These are phyloP conservation scores for Astragalus membranaceus DNA, from an alignment of 306 rosid genomes.

Conservation along the genomic window DNA sequence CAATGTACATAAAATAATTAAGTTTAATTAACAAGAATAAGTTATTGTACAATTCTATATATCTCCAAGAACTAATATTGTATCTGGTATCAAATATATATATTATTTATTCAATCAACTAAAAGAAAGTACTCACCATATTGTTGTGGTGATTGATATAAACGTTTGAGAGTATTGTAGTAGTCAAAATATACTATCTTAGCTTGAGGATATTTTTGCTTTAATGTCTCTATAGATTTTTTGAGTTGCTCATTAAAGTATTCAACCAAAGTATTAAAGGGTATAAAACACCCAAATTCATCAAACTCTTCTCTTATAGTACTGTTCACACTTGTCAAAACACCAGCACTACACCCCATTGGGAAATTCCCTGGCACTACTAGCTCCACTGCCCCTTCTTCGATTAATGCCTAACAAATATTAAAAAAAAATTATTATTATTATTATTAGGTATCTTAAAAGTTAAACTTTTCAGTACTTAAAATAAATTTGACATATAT, in stretches of 20 bases:
- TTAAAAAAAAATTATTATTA: too few relatives aligned
- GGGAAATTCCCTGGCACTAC: not conserved
- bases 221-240: not conserved
- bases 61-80: not conserved
- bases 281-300: slow-evolving; percentile 40
- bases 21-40: too few relatives aligned
- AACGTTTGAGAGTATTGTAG: slow-evolving; percentile 22
- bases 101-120: not conserved
- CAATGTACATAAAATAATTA: not conserved
- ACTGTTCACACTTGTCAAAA: slow-evolving; percentile 12
- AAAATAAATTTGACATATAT: not conserved
- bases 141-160: slow-evolving; percentile 23
- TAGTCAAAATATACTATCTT: slow-evolving; percentile 45
- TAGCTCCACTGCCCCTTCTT: not conserved
- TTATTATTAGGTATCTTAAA: too few relatives aligned
- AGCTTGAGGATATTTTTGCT: slow-evolving; percentile 23
- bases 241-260: slow-evolving; percentile 31
- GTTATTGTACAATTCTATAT: not conserved
- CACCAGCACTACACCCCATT: not conserved
- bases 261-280: slow-evolving; percentile 26
- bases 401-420: not conserved
- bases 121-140: slow-evolving; percentile 11
- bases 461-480: too few relatives aligned
- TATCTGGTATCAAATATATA: not conserved
- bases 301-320: slow-evolving; percentile 24